Percentiles rank a stretch among this genome's conserved stretches.
phyloP scores from a whole-genome alignment of 1,139 yeast species.

The Nadsonia starkeyi-henricii region DNA sequence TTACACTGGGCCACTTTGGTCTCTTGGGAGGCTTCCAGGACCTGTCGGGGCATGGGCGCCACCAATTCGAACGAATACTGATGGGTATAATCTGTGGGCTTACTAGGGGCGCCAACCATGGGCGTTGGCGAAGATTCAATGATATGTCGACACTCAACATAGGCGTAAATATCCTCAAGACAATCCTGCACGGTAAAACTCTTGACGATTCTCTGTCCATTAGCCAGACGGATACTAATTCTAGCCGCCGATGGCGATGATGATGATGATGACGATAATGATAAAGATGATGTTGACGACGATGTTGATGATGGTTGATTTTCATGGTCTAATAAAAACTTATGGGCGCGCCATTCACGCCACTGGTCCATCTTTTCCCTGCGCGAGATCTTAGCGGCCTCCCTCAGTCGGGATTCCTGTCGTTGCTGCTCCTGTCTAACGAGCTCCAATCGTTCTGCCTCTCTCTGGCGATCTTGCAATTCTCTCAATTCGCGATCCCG shows the following conservation, averaged over 20 bases:
- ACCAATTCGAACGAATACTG: constrained; percentile 33
- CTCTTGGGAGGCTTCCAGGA: constrained; percentile 23
- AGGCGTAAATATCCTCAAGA: constrained; percentile 50
- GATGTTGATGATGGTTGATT: constrained; percentile 4
- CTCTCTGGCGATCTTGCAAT: constrained; percentile 26
- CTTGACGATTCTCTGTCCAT: constrained; percentile 51
- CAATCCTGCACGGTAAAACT: constrained; percentile 36
- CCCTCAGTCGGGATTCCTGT: too few relatives aligned
- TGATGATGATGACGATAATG: constrained; percentile 2
- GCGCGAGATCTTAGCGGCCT: neutral
- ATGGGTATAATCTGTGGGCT: constrained; percentile 32
- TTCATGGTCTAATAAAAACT: constrained; percentile 9
- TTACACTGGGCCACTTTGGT: constrained; percentile 28
- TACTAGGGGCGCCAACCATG: constrained; percentile 4
- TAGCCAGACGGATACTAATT: constrained; percentile 37
- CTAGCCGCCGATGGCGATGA: constrained; percentile 16
- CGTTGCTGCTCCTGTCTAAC: too few relatives aligned
- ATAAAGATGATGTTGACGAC: constrained; percentile 8
- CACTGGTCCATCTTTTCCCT: constrained; percentile 7
- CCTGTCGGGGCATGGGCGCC: constrained; percentile 44
- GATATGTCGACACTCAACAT: constrained; percentile 34
- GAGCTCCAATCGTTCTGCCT: constrained; percentile 16
- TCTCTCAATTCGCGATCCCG: constrained; percentile 30
- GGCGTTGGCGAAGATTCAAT: too few relatives aligned
- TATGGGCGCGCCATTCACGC: constrained; percentile 13